Evolutionary conservation across 208 protist genomes (phyloP), one percentile per base, ranked within the genome.

Genomic region (Herpetomonas tarakana): DNA sequence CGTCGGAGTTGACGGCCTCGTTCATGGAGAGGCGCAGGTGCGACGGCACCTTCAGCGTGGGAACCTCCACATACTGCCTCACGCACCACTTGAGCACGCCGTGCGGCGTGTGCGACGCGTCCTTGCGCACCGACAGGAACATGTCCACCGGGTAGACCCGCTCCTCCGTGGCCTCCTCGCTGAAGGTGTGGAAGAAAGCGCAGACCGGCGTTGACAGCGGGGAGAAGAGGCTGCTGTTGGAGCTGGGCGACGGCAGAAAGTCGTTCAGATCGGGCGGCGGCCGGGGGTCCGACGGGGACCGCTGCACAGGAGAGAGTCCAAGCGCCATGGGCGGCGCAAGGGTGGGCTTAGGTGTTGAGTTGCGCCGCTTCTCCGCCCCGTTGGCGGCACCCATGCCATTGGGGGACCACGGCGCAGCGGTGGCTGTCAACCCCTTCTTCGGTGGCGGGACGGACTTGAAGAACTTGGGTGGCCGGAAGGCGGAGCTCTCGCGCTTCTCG

Each of bases 91-190:
- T 58, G 28, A 94, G 69, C 26, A 94, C 83, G 11, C 88, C 85
- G 56, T 90, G 82, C 18, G 88, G 88, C 30, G 88, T 94, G 74
- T 94, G 88, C 21, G 88, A 83, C 19, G 85, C 84, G 59, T 92
- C 85, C 21, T 74, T 68, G 29, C 88, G 85, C 7, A 80, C 74
- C 3, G 81, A 91, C 62, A 88, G 58, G 57, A 92, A 92, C 88
- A 92, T 92, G 38, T 86, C 80, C 24, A 86, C 35, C 21, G 88
- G 76, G 55, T 94, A 94, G 24, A 85, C 71, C 1, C 75, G 61
- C 28, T 24, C 60, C 19, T 52, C 62, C 26, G 67, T 78, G 9
- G 88, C 88, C 18, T 63, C 58, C 19, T 83, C 65, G 28, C 75
- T 87, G 68, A 92, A 87, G 62, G 50, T 75, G 73, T 89, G 74